A percentile compares a stretch with the other conserved stretches of the same genome.
These are phyloP conservation scores for Globisporangium mamillatum DNA, from an alignment of 352 stramenopile genomes.

Conservation along the genomic window DNA sequence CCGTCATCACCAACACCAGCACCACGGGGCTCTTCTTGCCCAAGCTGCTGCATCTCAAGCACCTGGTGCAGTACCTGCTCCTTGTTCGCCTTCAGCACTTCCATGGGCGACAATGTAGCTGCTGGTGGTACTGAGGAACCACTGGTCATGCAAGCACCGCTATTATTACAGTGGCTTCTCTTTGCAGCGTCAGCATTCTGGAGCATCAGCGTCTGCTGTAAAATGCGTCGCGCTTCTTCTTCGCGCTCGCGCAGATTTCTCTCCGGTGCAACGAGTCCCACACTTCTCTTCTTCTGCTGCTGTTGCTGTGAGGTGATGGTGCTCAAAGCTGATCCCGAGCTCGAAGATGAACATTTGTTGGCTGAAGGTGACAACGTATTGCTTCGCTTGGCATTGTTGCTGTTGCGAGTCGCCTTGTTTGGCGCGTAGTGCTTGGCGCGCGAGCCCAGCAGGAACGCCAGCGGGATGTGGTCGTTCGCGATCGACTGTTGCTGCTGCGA, in stretches of 20 bases:
- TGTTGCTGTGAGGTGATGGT: not conserved
- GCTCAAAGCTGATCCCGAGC: not conserved
- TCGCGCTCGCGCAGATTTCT: conserved; percentile 34
- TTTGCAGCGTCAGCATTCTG: not conserved
- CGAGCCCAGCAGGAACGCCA: conserved; percentile 63
- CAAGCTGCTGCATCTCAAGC: not conserved
- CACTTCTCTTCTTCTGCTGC: not conserved
- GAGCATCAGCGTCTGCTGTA: conserved; percentile 30
- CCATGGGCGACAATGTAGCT: conserved; percentile 7
- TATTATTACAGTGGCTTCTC: not conserved
- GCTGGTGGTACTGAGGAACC: not conserved
- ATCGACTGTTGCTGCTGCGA: conserved; percentile 16
- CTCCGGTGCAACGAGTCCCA: conserved; percentile 16
- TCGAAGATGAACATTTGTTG: not conserved
- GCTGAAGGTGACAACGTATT: not conserved
- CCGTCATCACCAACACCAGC: not conserved
- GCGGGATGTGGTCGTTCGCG: conserved; percentile 52
- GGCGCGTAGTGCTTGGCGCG: conserved; percentile 37
- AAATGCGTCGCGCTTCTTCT: conserved; percentile 32
- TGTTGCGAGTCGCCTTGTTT: not conserved
- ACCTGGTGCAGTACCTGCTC: conserved; percentile 11
- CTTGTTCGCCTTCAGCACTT: conserved; percentile 7
- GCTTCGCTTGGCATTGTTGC: too few relatives aligned
- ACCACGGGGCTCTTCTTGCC: not conserved
- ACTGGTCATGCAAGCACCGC: not conserved